A percentile compares a stretch with the other conserved stretches of the same genome.
phyloP scores from a whole-genome alignment of 2,329 filamentous ascomycete genomes.

The Nigrospora osmanthi region DNA sequence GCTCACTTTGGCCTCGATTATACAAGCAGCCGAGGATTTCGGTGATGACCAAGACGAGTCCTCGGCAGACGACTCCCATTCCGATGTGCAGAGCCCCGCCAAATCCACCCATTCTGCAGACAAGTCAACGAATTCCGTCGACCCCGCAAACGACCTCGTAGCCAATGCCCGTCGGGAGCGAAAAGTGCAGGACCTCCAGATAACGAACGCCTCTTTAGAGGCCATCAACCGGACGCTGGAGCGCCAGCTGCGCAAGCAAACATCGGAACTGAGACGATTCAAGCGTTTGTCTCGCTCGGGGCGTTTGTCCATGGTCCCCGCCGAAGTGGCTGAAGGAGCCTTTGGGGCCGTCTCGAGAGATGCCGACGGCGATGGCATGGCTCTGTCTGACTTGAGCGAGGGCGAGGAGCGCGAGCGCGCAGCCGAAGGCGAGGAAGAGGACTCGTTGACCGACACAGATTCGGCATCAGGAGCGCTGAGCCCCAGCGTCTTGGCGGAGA shows the following conservation, averaged over 20 bases:
- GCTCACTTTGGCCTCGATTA: conserved; percentile 46
- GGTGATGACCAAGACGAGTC: conserved; percentile 21
- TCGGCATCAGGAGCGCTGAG: conserved; percentile 29
- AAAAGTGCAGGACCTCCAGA: conserved; percentile 93
- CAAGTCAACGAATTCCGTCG: conserved; percentile 37
- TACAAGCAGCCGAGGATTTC: conserved; percentile 48
- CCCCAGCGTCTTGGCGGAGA: conserved; percentile 29
- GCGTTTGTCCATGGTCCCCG: conserved; percentile 38
- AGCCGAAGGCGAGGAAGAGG: conserved; percentile 41
- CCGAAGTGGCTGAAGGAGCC: conserved; percentile 32
- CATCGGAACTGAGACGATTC: conserved; percentile 76
- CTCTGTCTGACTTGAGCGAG: conserved; percentile 44
- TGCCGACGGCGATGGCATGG: conserved; percentile 33
- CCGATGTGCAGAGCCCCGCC: conserved; percentile 46
- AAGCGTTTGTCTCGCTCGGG: conserved; percentile 79
- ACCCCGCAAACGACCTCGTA: conserved; percentile 67
- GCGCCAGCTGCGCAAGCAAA: conserved; percentile 84
- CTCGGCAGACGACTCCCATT: conserved; percentile 17
- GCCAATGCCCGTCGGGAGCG: conserved; percentile 85
- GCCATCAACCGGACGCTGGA: conserved; percentile 94
- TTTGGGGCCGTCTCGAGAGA: conserved; percentile 32
- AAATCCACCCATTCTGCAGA: conserved; percentile 25
- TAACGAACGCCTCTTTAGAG: conserved; percentile 88
- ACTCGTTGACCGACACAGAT: conserved; percentile 35
- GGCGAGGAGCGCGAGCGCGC: conserved; percentile 25